Conservation (phyloP, 169 alveolate species). For the Besnoitia besnoiti region DNA sequence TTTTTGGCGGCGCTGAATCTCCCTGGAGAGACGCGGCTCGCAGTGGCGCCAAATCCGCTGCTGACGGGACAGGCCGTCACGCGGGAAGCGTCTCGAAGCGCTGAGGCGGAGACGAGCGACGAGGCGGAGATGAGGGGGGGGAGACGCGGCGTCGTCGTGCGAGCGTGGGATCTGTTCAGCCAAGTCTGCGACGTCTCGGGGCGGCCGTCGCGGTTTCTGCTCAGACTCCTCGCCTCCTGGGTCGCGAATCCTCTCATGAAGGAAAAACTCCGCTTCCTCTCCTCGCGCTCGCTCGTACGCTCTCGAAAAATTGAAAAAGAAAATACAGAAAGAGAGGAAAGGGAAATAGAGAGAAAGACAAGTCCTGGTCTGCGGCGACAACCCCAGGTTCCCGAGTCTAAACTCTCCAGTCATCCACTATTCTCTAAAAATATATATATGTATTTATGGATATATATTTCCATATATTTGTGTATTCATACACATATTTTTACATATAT, state of each 20-base stretch:
- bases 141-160: not conserved
- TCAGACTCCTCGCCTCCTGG: not conserved
- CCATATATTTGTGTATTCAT: too few relatives aligned
- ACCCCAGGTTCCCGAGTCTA: too few relatives aligned
- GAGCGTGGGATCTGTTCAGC: not conserved
- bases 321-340: not conserved
- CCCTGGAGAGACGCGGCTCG: not conserved
- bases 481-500: too few relatives aligned
- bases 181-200: not conserved
- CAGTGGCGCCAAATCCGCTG: not conserved
- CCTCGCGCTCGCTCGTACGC: conserved; percentile 1
- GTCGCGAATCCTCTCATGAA: not conserved
- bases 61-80: not conserved
- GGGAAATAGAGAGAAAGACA: too few relatives aligned
- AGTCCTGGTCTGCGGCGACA: too few relatives aligned
- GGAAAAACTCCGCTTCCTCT: not conserved
- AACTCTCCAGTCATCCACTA: too few relatives aligned
- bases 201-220: conserved; percentile 9
- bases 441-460: too few relatives aligned
- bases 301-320: not conserved
- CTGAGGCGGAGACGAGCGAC: not conserved
- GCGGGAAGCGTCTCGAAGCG: not conserved
- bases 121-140: not conserved
- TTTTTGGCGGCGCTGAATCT: not conserved
- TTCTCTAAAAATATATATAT: too few relatives aligned